phyloP scores from a whole-genome alignment of 495 filamentous ascomycete genomes.

The Neurospora cerealis region DNA sequence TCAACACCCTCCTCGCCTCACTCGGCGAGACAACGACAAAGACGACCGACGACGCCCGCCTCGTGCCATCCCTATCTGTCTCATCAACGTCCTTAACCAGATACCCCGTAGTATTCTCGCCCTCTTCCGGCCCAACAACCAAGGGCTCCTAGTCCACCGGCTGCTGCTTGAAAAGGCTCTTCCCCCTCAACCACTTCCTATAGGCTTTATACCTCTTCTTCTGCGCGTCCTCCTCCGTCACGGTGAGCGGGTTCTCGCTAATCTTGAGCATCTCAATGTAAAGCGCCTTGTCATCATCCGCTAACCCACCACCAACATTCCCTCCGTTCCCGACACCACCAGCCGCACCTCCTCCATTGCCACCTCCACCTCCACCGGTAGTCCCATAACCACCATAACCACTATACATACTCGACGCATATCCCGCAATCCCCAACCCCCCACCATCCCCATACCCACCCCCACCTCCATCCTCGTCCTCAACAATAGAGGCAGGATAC shows the following conservation, averaged over 20 bases:
- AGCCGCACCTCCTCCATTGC: background rate
- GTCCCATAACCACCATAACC: background rate
- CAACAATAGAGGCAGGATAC: conserved; percentile 2
- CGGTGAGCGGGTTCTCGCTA: conserved; percentile 75
- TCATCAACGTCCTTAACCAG: background rate
- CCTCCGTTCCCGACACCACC: background rate
- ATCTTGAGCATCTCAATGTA: conserved; percentile 69
- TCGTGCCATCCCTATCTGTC: background rate
- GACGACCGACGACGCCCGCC: background rate
- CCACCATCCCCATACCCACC: background rate
- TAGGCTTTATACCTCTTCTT: conserved; percentile 97
- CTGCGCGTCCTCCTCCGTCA: conserved; percentile 66
- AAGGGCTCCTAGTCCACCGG: conserved; percentile 46
- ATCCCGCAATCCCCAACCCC: background rate
- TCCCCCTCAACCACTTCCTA: conserved; percentile 83
- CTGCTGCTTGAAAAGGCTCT: conserved; percentile 88
- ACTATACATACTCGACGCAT: background rate
- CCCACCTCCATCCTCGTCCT: background rate
- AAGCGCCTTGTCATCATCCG: conserved; percentile 59
- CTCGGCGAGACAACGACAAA: background rate
- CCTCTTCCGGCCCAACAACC: background rate
- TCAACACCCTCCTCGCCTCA: background rate
- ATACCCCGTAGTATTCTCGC: background rate
- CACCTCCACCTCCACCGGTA: background rate
- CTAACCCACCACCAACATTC: conserved; percentile 3